Percentiles rank a stretch among this genome's conserved stretches.
phyloP scores from a whole-genome alignment of 768 basidiomycete genomes.

The Mycena latifolia region DNA sequence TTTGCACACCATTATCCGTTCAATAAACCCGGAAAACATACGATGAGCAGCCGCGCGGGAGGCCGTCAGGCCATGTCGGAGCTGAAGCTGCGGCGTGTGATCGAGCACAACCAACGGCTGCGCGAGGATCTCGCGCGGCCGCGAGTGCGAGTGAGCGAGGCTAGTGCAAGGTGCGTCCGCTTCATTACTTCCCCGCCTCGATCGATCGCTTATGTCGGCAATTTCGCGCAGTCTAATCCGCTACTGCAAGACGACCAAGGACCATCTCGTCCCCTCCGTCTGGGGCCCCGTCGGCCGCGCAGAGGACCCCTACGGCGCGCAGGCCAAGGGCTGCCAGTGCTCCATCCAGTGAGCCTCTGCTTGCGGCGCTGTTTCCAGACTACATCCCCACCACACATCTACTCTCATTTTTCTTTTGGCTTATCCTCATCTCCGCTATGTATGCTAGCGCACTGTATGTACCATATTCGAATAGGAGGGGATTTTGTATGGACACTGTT shows the following conservation, averaged over 20 bases:
- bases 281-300: conserved; percentile 96
- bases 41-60: conserved; percentile 72
- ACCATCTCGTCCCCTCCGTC: conserved; percentile 86
- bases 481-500: not conserved
- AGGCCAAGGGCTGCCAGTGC: conserved; percentile 63
- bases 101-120: conserved; percentile 93
- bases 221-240: conserved; percentile 80
- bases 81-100: conserved; percentile 93
- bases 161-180: conserved; percentile 78
- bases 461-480: not conserved
- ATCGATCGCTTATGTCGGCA: not conserved
- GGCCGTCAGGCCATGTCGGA: conserved; percentile 94
- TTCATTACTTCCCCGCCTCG: not conserved
- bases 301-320: conserved; percentile 90
- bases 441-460: not conserved
- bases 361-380: not conserved
- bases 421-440: not conserved
- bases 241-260: conserved; percentile 67
- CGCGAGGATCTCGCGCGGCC: conserved; percentile 91
- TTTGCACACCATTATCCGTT: too few species aligned
- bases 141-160: conserved; percentile 91
- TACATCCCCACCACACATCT: too few species aligned
- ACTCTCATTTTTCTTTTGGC: not conserved
- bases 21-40: not conserved
- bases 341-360: conserved; percentile 66